A percentile compares a stretch with the other conserved stretches of the same genome.
Conservation (phyloP, 805 yeast genomes). For the Jamesozyma lodderae region DNA sequence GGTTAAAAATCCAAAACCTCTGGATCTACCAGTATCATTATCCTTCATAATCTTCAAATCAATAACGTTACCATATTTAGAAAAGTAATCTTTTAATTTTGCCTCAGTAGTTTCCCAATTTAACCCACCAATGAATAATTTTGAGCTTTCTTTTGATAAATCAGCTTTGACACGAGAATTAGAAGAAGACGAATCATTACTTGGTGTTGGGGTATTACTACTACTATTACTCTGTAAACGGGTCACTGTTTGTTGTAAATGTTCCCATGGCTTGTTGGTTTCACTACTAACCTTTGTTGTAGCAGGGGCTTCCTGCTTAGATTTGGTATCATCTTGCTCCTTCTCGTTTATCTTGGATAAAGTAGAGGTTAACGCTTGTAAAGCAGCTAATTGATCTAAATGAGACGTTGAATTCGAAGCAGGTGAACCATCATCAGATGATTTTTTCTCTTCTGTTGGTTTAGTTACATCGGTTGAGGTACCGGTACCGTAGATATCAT, state of each 20-base stretch:
- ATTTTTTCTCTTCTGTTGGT: not conserved
- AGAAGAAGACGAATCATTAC: not conserved
- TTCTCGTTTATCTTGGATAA: constrained; percentile 5
- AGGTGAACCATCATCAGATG: not conserved
- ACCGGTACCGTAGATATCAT: constrained; percentile 64
- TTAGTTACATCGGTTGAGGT: not conserved
- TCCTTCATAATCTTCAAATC: constrained; percentile 94
- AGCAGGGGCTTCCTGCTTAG: not conserved
- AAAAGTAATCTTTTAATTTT: constrained; percentile 68
- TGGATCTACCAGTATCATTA: constrained; percentile 70
- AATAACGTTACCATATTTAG: constrained; percentile 78
- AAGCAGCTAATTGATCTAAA: constrained; percentile 30
- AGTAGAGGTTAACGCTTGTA: constrained; percentile 30
- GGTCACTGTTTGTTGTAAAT: constrained; percentile 24
- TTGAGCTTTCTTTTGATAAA: constrained; percentile 66
- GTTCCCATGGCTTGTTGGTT: constrained; percentile 17
- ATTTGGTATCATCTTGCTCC: not conserved
- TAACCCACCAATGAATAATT: constrained; percentile 93
- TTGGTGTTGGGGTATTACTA: not conserved
- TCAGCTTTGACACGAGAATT: constrained; percentile 33
- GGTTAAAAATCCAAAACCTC: constrained; percentile 93
- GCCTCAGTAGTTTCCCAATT: constrained; percentile 98
- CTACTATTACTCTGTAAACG: constrained; percentile 12
- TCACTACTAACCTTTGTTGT: not conserved
- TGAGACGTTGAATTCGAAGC: constrained; percentile 7